phyloP scores from a whole-genome alignment of 1,284 basidiomycete species.

The Singerocomus rubriflavus region DNA sequence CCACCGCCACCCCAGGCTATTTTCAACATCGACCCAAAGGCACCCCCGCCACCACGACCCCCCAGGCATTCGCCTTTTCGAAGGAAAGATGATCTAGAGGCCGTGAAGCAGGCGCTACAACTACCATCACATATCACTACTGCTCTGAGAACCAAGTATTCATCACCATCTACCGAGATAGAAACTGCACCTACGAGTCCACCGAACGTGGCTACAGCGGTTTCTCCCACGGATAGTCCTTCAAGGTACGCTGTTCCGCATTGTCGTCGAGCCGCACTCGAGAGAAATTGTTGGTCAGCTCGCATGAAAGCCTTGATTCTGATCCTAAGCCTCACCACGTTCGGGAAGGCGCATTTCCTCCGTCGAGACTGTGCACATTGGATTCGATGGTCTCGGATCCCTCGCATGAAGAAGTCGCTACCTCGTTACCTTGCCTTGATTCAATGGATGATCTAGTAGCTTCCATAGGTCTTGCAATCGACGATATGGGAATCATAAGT shows the following conservation, averaged over 20 bases:
- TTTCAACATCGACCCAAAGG: conserved; percentile 43
- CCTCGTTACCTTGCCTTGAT: conserved; percentile 22
- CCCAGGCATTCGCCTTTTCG: conserved; percentile 57
- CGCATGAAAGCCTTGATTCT: conserved; percentile 18
- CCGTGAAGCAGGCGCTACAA: conserved; percentile 54
- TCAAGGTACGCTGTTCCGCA: conserved; percentile 21
- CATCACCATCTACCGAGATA: conserved; percentile 9
- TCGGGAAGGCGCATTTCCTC: conserved; percentile 67
- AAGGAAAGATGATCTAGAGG: conserved; percentile 46
- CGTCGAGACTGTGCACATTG: conserved; percentile 42
- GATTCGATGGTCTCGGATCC: conserved; percentile 26
- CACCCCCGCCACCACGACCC: conserved; percentile 61
- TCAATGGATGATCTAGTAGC: conserved; percentile 37
- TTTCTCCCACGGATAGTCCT: conserved; percentile 13
- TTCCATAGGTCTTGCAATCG: conserved; percentile 35
- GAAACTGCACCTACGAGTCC: conserved; percentile 2
- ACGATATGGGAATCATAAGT: conserved; percentile 36
- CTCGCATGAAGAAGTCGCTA: conserved; percentile 11
- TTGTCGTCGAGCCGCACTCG: background rate
- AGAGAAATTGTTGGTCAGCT: conserved; percentile 11
- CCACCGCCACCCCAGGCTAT: conserved; percentile 61
- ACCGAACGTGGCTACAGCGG: background rate
- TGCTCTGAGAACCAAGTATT: conserved; percentile 34
- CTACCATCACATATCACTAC: conserved; percentile 52
- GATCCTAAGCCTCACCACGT: conserved; percentile 43